Base-by-base conservation (phyloP, 805 yeast species). In the Candida loeiensis region DNA sequence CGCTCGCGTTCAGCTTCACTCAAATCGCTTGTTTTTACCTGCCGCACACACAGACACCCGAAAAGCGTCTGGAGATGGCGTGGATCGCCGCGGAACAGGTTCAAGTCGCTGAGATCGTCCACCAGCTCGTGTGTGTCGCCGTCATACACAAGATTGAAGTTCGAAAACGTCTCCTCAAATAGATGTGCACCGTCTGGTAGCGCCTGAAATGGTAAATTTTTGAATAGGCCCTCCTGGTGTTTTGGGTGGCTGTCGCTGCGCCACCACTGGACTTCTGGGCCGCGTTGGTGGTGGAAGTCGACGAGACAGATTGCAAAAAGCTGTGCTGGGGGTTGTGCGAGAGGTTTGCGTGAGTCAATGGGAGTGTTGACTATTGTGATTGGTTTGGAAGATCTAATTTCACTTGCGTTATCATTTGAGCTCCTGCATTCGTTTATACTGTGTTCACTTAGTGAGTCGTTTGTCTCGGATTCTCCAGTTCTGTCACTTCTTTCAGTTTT, bases 261-360 rank as follows among this genome's bases (percentile, higher is more conserved):
- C 88, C 96, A 86, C 63, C 86, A 89, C 60, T 91, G 97, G 17
- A 93, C 79, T 58, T 93, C 97, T 0, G 99, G 98, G 2, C 99
- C 99, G 43, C 95, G 70, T 20, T 66, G 59, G 54, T 93, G 98
- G 56, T 91, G 95, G 70, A 91, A 91, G 49, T 95, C 95, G 15
- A 90, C 95, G 11, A 93, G 76, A 48, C 95, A 83, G 3, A 90
- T 76, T 9, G 96, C 96, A 58, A 86, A 81, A 2, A 91, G 75
- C 50, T 80, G 20, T 13, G 15, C 38, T 5, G 14, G 21, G 4
- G 20, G 12, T 13, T 30, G 33, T 5, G 20, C n/a, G 21, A 12
- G 36, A 5, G 26, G 18, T 19, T 24, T 24, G 16, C n/a, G 36
- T 8, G 19, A 7, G 9, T 24, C 19, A 12, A 21, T 33, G 14